Conservation (phyloP, 305 asterid genomes). For the Fraxinus floribunda region DNA sequence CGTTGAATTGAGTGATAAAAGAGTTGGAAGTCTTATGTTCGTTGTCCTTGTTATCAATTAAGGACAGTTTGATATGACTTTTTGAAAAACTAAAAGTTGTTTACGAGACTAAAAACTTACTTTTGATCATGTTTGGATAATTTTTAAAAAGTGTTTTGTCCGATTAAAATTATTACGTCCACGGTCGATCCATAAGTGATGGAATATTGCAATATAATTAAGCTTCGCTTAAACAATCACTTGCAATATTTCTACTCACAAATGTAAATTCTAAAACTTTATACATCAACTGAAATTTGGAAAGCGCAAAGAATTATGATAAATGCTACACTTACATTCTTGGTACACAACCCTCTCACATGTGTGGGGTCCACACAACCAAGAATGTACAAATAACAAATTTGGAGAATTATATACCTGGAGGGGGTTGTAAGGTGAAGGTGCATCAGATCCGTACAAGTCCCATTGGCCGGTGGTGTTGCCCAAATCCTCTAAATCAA, state of each 20-base stretch:
- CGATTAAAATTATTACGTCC: not conserved
- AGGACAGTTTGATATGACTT: not conserved
- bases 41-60: not conserved
- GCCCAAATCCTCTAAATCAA: conserved; percentile 92
- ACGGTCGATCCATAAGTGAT: not conserved
- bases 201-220: not conserved
- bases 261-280: not conserved
- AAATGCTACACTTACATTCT: too few relatives aligned
- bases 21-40: not conserved
- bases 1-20: not conserved
- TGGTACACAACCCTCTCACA: too few relatives aligned
- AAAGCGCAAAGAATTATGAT: not conserved
- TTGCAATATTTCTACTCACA: not conserved
- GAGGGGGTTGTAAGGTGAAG: conserved; percentile 86
- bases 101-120: not conserved
- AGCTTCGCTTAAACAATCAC: not conserved
- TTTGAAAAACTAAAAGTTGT: not conserved
- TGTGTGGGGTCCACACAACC: too few relatives aligned
- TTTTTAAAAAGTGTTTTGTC: too few relatives aligned
- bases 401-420: conserved; percentile 55
- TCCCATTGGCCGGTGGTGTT: conserved; percentile 99
- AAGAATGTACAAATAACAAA: too few relatives aligned
- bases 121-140: not conserved
- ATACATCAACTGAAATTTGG: not conserved
- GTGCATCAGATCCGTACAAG: conserved; percentile 94